Evolutionary conservation across 2,329 filamentous ascomycete genomes (phyloP).

Genomic region (Reticulascus tulasneorum): DNA sequence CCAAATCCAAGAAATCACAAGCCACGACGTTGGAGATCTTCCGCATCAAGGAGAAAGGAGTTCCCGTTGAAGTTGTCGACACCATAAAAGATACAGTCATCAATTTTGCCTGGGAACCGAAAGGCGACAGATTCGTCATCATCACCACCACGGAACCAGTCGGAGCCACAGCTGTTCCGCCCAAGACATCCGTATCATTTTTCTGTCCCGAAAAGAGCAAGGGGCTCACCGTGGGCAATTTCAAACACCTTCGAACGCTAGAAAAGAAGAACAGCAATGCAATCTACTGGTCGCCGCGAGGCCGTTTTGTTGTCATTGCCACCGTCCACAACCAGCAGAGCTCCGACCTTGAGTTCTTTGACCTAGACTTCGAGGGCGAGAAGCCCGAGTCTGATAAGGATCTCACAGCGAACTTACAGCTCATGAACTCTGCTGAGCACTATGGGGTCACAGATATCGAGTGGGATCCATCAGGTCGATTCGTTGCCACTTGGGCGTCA

Average conservation of each 20-base stretch:
- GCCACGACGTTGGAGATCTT: slow-evolving; percentile 98
- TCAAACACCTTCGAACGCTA: slow-evolving; percentile 89
- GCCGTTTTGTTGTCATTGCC: slow-evolving; percentile 90
- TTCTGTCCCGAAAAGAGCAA: slow-evolving; percentile 96
- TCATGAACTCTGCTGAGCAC: slow-evolving; percentile 91
- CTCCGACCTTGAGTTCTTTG: slow-evolving; percentile 96
- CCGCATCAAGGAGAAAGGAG: slow-evolving; percentile 94
- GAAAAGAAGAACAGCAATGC: slow-evolving; percentile 99
- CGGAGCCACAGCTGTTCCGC: slow-evolving; percentile 73
- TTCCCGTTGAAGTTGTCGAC: slow-evolving; percentile 96
- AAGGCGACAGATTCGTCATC: slow-evolving; percentile 93
- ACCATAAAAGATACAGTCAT: slow-evolving; percentile 98
- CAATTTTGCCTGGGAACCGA: slow-evolving; percentile 99
- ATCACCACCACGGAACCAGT: slow-evolving; percentile 89
- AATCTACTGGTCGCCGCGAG: slow-evolving; percentile 97
- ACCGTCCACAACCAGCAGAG: slow-evolving; percentile 90
- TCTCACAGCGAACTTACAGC: slow-evolving; percentile 86
- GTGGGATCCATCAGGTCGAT: slow-evolving; percentile 95
- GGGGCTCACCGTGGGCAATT: slow-evolving; percentile 77
- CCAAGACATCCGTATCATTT: slow-evolving; percentile 93
- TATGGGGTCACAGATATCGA: slow-evolving; percentile 97
- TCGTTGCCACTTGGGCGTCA: slow-evolving; percentile 88
- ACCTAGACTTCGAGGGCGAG: slow-evolving; percentile 96
- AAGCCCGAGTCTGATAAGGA: slow-evolving; percentile 92
- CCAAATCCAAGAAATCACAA: slow-evolving; percentile 97